These are phyloP conservation scores for Kwoniella europaea DNA, from an alignment of 768 basidiomycete species.

Conservation along the genomic window DNA sequence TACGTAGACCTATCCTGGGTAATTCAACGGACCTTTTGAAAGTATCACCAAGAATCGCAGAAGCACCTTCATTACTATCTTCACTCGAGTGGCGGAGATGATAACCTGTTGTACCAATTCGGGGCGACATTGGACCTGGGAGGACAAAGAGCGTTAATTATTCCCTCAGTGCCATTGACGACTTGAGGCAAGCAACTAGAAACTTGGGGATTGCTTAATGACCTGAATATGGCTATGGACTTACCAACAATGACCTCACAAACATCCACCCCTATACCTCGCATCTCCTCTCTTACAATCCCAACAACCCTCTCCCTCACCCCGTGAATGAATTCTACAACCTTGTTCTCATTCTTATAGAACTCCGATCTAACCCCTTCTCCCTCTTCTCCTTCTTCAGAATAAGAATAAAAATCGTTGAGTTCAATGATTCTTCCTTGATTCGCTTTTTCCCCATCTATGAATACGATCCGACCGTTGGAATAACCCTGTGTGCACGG, in stretches of 20 bases:
- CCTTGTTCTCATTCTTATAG: constrained; percentile 7
- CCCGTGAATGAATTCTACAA: constrained; percentile 27
- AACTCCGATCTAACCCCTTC: not conserved
- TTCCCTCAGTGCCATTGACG: not conserved
- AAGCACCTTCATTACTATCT: constrained; percentile 11
- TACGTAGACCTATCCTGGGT: not conserved
- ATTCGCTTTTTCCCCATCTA: constrained; percentile 24
- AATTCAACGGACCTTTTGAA: not conserved
- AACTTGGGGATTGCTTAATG: no score
- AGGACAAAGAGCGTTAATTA: not conserved
- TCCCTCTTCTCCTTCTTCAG: not conserved
- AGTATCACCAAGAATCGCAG: not conserved
- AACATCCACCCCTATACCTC: constrained; percentile 35
- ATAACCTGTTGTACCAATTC: not conserved
- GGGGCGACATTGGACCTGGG: constrained; percentile 35
- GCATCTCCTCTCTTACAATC: constrained; percentile 33
- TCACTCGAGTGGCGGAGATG: constrained; percentile 25
- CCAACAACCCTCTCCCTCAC: constrained; percentile 30
- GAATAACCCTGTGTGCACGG: not conserved
- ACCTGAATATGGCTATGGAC: not conserved
- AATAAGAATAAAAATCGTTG: not conserved
- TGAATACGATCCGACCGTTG: constrained; percentile 39
- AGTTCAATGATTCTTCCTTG: constrained; percentile 1
- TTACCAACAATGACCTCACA: constrained; percentile 49
- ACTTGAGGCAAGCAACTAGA: not conserved